Conservation (phyloP, 2,329 filamentous ascomycete species). For the Aspergillus sp. region DNA sequence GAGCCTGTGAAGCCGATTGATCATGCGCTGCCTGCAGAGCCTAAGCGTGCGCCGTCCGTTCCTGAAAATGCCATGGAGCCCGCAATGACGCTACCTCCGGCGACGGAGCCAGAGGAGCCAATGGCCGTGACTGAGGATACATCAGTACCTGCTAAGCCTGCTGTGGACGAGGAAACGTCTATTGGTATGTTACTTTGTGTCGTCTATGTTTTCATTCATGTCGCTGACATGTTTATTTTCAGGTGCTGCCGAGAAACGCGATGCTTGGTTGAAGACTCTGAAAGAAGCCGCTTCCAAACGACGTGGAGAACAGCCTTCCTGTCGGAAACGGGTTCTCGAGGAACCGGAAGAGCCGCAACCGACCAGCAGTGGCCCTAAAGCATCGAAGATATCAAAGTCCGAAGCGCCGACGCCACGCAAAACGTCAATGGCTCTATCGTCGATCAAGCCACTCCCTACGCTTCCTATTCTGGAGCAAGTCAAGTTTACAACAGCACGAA, state of each 20-base stretch:
- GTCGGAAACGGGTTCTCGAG: slow-evolving; percentile 24
- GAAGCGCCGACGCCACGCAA: slow-evolving; percentile 12
- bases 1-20: not conserved
- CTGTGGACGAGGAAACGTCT: not conserved
- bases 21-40: not conserved
- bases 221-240: slow-evolving; percentile 4
- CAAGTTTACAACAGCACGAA: slow-evolving; percentile 21
- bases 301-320: slow-evolving; percentile 13
- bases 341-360: slow-evolving; percentile 12
- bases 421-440: slow-evolving; percentile 24
- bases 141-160: not conserved
- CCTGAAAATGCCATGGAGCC: not conserved
- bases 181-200: not conserved
- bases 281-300: slow-evolving; percentile 19
- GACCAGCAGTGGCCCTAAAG: slow-evolving; percentile 15
- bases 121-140: not conserved
- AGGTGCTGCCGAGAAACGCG: slow-evolving; percentile 5
- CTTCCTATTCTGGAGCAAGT: slow-evolving; percentile 30
- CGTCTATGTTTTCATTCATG: not conserved
- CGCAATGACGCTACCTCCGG: not conserved
- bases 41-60: not conserved
- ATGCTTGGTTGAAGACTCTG: slow-evolving; percentile 14
- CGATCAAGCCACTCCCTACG: slow-evolving; percentile 24
- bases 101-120: not conserved
- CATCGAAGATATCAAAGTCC: slow-evolving; percentile 16